A percentile compares a stretch with the other conserved stretches of the same genome.
Evolutionary conservation across 140 eudicot genomes (phyloP).

Genomic region (Flaveria floridana): DNA sequence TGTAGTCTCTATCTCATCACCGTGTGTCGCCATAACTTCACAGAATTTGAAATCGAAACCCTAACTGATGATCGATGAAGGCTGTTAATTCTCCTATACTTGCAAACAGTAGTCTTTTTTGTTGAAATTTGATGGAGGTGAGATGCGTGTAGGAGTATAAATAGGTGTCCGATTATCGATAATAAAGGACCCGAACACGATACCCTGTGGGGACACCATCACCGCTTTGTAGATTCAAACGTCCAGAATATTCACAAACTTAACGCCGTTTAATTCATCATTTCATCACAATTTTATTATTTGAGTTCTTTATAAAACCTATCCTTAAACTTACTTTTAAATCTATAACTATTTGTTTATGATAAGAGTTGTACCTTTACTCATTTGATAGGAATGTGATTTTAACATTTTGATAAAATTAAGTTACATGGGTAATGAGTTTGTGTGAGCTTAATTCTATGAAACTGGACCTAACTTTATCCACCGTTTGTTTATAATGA

Average conservation of each 20-base stretch:
- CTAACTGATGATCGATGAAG: constrained; percentile 18
- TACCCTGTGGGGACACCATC: constrained; percentile 36
- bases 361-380: too few relatives aligned
- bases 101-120: not conserved
- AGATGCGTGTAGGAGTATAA: not conserved
- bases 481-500: too few relatives aligned
- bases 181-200: constrained; percentile 36
- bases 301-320: too few relatives aligned
- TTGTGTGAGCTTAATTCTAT: too few relatives aligned
- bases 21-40: constrained; percentile 58
- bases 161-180: constrained; percentile 32
- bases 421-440: too few relatives aligned
- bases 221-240: constrained; percentile 27
- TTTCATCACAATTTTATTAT: too few relatives aligned
- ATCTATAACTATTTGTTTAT: too few relatives aligned
- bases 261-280: constrained; percentile 32
- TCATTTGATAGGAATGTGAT: too few relatives aligned
- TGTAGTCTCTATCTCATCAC: constrained; percentile 41
- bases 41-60: constrained; percentile 6
- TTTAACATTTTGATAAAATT: too few relatives aligned
- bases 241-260: constrained; percentile 24
- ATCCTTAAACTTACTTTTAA: too few relatives aligned
- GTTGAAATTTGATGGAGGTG: not conserved
- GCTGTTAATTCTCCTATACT: too few relatives aligned
- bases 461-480: too few relatives aligned